phyloP scores from a whole-genome alignment of 139 green algal genomes.

The Astrephomene gubernaculifera region DNA sequence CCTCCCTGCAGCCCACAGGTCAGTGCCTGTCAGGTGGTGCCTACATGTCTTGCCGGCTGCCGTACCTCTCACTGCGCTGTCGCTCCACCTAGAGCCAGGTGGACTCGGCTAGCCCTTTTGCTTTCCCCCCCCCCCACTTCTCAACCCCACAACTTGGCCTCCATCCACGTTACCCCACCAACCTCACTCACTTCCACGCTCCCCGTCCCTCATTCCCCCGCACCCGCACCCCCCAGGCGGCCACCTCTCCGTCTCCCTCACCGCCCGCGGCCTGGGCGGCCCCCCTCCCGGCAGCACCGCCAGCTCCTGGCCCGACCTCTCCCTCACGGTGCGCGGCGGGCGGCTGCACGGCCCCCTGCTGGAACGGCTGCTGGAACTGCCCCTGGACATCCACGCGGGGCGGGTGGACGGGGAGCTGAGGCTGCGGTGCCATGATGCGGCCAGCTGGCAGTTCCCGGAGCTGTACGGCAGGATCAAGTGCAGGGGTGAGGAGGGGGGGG shows the following conservation, averaged over 20 bases:
- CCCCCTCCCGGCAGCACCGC: too few relatives aligned
- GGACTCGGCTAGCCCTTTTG: too few relatives aligned
- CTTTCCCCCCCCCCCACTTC: too few relatives aligned
- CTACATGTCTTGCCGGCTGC: too few relatives aligned
- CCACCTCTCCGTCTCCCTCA: conserved; percentile 67
- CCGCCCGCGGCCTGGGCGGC: conserved; percentile 50
- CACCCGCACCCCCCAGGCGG: conserved; percentile 54
- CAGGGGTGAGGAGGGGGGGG: not conserved
- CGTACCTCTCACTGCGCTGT: too few relatives aligned
- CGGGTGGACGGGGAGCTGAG: conserved; percentile 80
- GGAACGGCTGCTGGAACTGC: conserved; percentile 91
- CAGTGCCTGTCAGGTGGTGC: too few relatives aligned
- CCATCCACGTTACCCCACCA: too few relatives aligned
- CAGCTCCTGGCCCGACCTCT: conserved; percentile 54
- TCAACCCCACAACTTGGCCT: too few relatives aligned
- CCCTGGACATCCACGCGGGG: conserved; percentile 89
- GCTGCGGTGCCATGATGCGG: conserved; percentile 62
- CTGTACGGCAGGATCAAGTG: conserved; percentile 74
- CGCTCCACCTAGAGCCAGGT: too few relatives aligned
- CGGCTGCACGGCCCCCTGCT: conserved; percentile 84
- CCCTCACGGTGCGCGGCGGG: conserved; percentile 61
- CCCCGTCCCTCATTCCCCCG: too few relatives aligned
- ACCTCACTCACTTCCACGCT: too few relatives aligned
- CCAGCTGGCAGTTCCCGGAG: conserved; percentile 84
- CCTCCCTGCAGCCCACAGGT: too few relatives aligned